A percentile compares a stretch with the other conserved stretches of the same genome.
Evolutionary conservation across 139 green algal species (phyloP).

Genomic region (Picochlorum sp.): DNA sequence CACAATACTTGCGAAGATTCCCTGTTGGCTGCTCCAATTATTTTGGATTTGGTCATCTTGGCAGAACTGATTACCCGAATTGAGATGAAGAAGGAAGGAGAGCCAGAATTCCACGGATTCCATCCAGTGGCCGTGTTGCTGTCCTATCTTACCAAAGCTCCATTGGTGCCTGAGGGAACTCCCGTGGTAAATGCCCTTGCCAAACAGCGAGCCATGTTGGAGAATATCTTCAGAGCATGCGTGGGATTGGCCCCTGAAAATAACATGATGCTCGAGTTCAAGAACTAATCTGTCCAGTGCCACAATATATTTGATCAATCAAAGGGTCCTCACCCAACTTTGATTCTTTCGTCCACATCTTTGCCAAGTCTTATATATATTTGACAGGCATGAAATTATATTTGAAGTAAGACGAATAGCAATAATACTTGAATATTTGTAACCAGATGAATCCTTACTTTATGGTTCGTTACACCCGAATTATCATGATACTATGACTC

Average conservation of each 20-base stretch:
- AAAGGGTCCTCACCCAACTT: neutral
- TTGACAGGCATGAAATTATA: neutral
- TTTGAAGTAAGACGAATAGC: neutral
- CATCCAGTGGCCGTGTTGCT: conserved; percentile 91
- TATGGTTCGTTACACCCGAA: neutral
- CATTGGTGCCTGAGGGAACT: conserved; percentile 71
- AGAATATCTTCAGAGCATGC: conserved; percentile 95
- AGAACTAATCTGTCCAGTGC: neutral
- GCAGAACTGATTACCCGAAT: conserved; percentile 89
- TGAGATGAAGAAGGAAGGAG: conserved; percentile 65
- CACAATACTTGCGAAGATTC: conserved; percentile 99
- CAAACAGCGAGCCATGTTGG: conserved; percentile 95
- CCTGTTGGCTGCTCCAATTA: conserved; percentile 94
- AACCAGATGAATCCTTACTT: neutral
- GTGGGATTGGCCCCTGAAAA: conserved; percentile 90
- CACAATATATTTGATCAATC: neutral
- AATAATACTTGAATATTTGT: neutral
- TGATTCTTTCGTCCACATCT: neutral
- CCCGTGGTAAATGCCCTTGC: conserved; percentile 94
- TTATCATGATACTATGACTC: neutral
- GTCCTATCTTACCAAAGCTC: conserved; percentile 92
- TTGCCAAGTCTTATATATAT: neutral
- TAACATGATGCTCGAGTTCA: conserved; percentile 91
- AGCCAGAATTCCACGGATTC: conserved; percentile 63
- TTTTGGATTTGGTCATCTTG: conserved; percentile 96